Conservation (phyloP, 495 filamentous ascomycete species). For the Neurospora sp. region DNA sequence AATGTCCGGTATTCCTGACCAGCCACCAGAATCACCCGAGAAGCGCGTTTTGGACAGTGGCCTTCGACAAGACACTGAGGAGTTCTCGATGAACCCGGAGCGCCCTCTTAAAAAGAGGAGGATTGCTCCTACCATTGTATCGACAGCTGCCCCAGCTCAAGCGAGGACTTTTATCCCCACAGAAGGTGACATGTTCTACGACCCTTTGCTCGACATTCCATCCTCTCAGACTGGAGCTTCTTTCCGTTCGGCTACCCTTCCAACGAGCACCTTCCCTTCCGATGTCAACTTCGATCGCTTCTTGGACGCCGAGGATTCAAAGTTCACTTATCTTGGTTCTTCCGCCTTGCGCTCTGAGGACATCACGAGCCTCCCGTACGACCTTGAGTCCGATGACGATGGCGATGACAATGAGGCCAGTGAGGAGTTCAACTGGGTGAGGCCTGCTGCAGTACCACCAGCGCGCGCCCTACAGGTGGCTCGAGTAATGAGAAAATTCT, state of each 20-base stretch:
- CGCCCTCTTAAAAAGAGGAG: conserved; percentile 28
- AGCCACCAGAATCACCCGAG: background rate
- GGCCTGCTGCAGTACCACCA: conserved; percentile 10
- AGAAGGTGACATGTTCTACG: conserved; percentile 25
- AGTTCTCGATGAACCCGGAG: background rate
- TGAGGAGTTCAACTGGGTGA: conserved; percentile 17
- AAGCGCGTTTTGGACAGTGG: background rate
- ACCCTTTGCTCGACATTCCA: background rate
- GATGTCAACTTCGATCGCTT: background rate
- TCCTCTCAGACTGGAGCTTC: background rate
- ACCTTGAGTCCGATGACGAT: background rate
- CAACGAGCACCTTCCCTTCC: background rate
- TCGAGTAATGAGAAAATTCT: conserved; percentile 25
- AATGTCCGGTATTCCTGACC: background rate
- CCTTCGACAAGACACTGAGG: background rate
- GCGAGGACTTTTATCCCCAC: conserved; percentile 22
- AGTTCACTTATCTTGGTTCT: conserved; percentile 6
- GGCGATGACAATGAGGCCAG: background rate
- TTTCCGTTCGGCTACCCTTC: background rate
- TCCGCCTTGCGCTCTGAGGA: conserved; percentile 1
- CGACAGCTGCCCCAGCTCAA: conserved; percentile 20
- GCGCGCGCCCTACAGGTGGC: conserved; percentile 35
- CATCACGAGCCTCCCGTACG: background rate
- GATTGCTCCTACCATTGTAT: conserved; percentile 27
- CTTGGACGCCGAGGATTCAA: background rate